A percentile compares a stretch with the other conserved stretches of the same genome.
Evolutionary conservation across 768 basidiomycete genomes (phyloP).

Genomic region (Goffeauzyma gilvescens): DNA sequence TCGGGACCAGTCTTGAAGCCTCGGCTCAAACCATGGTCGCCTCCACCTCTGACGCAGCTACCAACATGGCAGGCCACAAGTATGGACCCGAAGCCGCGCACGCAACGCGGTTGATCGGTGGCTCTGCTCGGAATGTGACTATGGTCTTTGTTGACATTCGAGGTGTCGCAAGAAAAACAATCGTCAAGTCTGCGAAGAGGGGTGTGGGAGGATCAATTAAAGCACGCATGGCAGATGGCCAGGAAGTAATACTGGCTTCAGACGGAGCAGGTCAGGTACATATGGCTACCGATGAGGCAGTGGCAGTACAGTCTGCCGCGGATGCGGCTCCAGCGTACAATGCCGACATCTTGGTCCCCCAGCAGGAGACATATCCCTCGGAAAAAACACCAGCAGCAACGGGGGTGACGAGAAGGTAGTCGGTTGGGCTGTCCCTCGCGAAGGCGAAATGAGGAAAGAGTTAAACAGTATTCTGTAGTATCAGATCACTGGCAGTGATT

Average conservation of each 20-base stretch:
- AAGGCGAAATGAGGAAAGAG: too few relatives aligned
- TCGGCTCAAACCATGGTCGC: conserved; percentile 24
- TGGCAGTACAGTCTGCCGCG: too few relatives aligned
- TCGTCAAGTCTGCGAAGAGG: conserved; percentile 40
- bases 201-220: conserved; percentile 22
- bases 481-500: too few relatives aligned
- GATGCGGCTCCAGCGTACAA: too few relatives aligned
- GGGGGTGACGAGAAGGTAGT: too few relatives aligned
- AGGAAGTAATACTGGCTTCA: conserved; percentile 8
- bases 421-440: too few relatives aligned
- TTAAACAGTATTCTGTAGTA: too few relatives aligned
- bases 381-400: too few relatives aligned
- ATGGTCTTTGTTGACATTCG: conserved; percentile 59
- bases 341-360: too few relatives aligned
- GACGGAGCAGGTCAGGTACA: too few relatives aligned
- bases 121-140: conserved; percentile 50
- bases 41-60: conserved; percentile 24
- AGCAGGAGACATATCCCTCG: too few relatives aligned
- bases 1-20: conserved; percentile 28
- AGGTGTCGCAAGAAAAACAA: conserved; percentile 50
- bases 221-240: conserved; percentile 12
- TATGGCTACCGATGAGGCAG: too few relatives aligned
- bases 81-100: conserved; percentile 50
- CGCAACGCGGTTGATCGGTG: conserved; percentile 43
- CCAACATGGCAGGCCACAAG: conserved; percentile 30